Evolutionary conservation across 768 basidiomycete genomes (phyloP).

Genomic region (Termitomyces sp.): DNA sequence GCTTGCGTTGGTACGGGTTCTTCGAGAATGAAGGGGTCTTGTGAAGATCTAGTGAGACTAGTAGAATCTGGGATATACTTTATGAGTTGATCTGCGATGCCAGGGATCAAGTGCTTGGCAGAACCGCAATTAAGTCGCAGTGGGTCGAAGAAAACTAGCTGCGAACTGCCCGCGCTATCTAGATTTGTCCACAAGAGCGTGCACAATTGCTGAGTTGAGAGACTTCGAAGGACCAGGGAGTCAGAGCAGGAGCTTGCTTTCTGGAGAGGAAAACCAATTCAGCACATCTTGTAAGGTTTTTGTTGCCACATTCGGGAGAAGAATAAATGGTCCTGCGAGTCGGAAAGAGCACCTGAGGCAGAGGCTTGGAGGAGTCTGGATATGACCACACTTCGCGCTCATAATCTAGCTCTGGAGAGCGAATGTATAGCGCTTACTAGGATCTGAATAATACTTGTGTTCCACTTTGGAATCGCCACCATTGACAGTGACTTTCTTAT

Average conservation of each 20-base stretch:
- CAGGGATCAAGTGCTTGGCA: not conserved
- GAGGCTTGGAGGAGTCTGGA: not conserved
- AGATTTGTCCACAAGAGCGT: not conserved
- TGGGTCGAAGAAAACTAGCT: not conserved
- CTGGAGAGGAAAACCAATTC: not conserved
- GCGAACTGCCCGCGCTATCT: not conserved
- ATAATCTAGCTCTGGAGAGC: too few species aligned
- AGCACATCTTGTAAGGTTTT: not conserved
- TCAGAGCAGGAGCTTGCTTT: not conserved
- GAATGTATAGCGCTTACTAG: not conserved
- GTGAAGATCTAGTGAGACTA: not conserved
- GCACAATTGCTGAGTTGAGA: not conserved
- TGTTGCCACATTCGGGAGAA: not conserved
- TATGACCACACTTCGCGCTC: not conserved
- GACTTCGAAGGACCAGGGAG: not conserved
- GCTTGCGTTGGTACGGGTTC: not conserved
- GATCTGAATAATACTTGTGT: not conserved
- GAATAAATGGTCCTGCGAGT: not conserved
- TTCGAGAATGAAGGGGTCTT: not conserved
- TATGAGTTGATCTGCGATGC: not conserved
- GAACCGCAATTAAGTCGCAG: not conserved
- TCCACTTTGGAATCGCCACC: not conserved
- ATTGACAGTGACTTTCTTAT: not conserved
- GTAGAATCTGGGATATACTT: not conserved
- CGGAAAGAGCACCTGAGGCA: not conserved